Evolutionary conservation across 768 basidiomycete species (phyloP).

Genomic region (Podaxis carcinomalis): DNA sequence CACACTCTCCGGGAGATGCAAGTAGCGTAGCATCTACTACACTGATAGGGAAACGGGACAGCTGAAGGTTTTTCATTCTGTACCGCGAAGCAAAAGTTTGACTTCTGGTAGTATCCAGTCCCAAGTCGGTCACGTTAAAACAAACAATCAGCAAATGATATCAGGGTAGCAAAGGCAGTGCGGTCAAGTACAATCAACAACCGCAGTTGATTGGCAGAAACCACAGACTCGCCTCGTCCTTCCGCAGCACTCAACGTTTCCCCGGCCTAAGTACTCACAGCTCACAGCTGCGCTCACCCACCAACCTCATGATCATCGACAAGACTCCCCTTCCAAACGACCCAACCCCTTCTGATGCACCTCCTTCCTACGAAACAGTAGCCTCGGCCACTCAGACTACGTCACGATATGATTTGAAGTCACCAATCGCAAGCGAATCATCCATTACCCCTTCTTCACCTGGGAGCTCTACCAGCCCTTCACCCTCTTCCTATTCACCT

Average conservation of each 20-base stretch:
- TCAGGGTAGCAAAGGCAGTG: too few relatives aligned
- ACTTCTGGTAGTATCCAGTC: too few relatives aligned
- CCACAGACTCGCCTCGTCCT: not conserved
- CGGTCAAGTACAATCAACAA: not conserved
- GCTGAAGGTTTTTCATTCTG: too few relatives aligned
- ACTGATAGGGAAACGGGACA: too few relatives aligned
- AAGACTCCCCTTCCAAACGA: constrained; percentile 35
- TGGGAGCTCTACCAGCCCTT: constrained; percentile 1
- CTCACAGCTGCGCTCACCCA: not conserved
- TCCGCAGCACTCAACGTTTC: not conserved
- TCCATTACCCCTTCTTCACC: not conserved
- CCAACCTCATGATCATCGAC: constrained; percentile 10
- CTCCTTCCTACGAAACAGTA: constrained; percentile 35
- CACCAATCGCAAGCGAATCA: not conserved
- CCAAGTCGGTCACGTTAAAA: too few relatives aligned
- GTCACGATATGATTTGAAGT: not conserved
- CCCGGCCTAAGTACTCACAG: not conserved
- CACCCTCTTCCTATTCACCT: constrained; percentile 10
- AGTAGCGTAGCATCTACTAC: too few relatives aligned
- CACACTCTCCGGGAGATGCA: too few relatives aligned
- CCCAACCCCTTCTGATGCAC: constrained; percentile 32
- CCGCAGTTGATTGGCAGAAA: not conserved
- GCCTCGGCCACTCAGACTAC: not conserved
- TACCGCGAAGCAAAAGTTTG: too few relatives aligned
- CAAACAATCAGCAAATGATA: too few relatives aligned